Base-by-base conservation (phyloP, 768 basidiomycete genomes). In the Xerocomellus dryophilus region DNA sequence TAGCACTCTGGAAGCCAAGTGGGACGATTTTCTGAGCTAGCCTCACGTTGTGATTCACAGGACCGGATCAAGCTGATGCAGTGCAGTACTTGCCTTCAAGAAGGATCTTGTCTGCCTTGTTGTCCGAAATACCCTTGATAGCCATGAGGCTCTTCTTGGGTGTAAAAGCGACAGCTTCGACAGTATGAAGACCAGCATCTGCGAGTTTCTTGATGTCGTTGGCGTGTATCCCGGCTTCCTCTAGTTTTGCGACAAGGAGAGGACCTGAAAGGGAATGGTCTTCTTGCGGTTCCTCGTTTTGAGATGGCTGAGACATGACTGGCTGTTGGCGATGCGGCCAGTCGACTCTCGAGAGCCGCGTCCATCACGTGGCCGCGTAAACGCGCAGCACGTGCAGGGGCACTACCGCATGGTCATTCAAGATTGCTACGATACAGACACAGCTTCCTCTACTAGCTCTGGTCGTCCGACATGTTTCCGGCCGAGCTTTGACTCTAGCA, bases 1-100 rank as follows among this genome's bases (percentile, higher is more conserved):
- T 98, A 17, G 97, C 97, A 52, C 96, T 98, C 59, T 94, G 93
- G 69, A 99, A 99, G 4, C 97, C 97, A 56, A 98, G 83, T 7
- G 96, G 97, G 27, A 99, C 87, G 62, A 98, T 90, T 75, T 98
- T 98, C 66, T 88, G 86, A 4, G 94, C 96, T 98, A 52, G 45
- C 47, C 32, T 41, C 44, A 53, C 25, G 57, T 35, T 56, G 44
- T 53, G 43, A 58, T 48, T 54, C 42, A 52, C 40, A 34, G 38
- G 48, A 27, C 7, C 8, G 29, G 32, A 42, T 46, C 39, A 49
- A 49, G 42, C 31, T 35, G 42, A 20, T 8, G 21, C 15, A 35
- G 21, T 7, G 41, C 7, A 20, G 31, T 23, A 68, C 81, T 58
- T 54, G 92, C 97, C 97, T 78, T 96, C 93, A 14, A 78, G 73